Evolutionary conservation across 768 basidiomycete genomes (phyloP).

Genomic region (Podaxis sp.): DNA sequence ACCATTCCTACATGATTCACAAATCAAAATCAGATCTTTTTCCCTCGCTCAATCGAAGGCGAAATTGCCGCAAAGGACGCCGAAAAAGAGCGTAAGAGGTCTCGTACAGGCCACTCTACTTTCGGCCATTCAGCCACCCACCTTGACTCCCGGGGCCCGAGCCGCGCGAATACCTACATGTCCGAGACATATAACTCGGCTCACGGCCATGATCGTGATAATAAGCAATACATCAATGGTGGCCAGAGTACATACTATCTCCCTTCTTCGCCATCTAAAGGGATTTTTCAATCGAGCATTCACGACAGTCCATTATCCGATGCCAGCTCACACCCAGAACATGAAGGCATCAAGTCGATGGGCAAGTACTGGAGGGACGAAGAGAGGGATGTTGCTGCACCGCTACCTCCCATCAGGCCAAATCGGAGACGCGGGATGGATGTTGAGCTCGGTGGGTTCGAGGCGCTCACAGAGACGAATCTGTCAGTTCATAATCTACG

Average conservation of each 20-base stretch:
- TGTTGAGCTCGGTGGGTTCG: slow-evolving; percentile 34
- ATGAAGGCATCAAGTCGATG: background rate
- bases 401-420: slow-evolving; percentile 36
- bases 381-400: slow-evolving; percentile 24
- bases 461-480: slow-evolving; percentile 39
- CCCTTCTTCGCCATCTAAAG: slow-evolving; percentile 33
- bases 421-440: slow-evolving; percentile 40
- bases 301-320: slow-evolving; percentile 20
- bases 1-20: background rate
- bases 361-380: slow-evolving; percentile 27
- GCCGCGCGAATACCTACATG: slow-evolving; percentile 17
- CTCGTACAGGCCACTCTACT: slow-evolving; percentile 25
- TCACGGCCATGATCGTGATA: slow-evolving; percentile 11
- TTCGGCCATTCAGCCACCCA: slow-evolving; percentile 22
- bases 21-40: slow-evolving; percentile 62
- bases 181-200: background rate
- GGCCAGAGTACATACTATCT: slow-evolving; percentile 28
- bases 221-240: slow-evolving; percentile 12
- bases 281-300: slow-evolving; percentile 20
- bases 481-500: slow-evolving; percentile 40
- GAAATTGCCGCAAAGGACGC: slow-evolving; percentile 58
- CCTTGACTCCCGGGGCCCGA: slow-evolving; percentile 15
- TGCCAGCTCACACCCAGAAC: background rate
- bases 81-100: slow-evolving; percentile 37
- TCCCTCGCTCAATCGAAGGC: slow-evolving; percentile 71